Evolutionary conservation across 2,329 filamentous ascomycete genomes (phyloP).

Genomic region (Alternaria burnsii): DNA sequence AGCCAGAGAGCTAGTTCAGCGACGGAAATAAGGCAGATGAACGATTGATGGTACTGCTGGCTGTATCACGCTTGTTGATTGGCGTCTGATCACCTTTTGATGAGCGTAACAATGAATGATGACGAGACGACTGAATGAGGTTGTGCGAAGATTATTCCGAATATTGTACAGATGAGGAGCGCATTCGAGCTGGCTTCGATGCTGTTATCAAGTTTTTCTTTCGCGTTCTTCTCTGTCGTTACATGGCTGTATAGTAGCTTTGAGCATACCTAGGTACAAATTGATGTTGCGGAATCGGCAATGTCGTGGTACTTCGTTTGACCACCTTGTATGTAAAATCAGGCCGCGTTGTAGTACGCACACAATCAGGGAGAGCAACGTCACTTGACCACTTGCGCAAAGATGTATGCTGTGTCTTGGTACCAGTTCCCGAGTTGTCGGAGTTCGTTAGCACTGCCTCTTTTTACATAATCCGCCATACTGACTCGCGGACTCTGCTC

Average conservation of each 20-base stretch:
- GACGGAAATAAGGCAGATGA: conserved; percentile 29
- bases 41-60: conserved; percentile 26
- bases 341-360: background rate
- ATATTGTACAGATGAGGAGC: background rate
- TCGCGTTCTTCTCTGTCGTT: background rate
- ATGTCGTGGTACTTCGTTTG: background rate
- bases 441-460: conserved; percentile 26
- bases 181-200: background rate
- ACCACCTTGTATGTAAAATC: background rate
- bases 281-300: background rate
- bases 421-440: background rate
- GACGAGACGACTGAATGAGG: background rate
- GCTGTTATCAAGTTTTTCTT: background rate
- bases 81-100: conserved; percentile 32
- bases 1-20: conserved; percentile 41
- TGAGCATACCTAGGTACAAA: background rate
- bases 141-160: background rate
- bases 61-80: conserved; percentile 26
- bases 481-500: conserved; percentile 13
- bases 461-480: conserved; percentile 39
- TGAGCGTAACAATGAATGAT: background rate
- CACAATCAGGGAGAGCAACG: background rate
- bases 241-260: conserved; percentile 11
- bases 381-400: conserved; percentile 5
- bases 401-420: background rate